Conservation (phyloP, 78 protist genomes). For the Chrysochromulina parva region DNA sequence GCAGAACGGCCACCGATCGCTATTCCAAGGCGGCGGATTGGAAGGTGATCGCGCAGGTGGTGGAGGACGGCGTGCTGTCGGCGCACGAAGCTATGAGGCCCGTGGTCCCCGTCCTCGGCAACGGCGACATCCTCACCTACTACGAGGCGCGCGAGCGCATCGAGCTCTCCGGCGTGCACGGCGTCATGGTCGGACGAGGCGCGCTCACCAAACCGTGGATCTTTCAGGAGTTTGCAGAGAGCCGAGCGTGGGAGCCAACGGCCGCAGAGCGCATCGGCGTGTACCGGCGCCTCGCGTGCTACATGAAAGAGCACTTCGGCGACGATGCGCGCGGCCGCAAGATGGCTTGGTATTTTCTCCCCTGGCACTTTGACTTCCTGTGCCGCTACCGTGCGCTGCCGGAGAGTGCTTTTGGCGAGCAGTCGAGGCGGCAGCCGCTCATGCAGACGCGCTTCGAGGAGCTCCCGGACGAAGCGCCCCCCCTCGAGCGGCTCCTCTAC, state of each 20-base stretch:
- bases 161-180: background rate
- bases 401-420: background rate
- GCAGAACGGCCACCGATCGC: conserved; percentile 76
- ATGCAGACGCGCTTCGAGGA: background rate
- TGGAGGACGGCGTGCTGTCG: background rate
- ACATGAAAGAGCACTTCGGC: conserved; percentile 13
- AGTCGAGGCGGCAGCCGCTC: background rate
- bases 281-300: background rate
- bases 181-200: background rate
- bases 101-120: conserved; percentile 26
- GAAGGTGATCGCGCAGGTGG: conserved; percentile 73
- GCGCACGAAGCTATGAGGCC: background rate
- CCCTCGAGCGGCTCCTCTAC: background rate
- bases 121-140: conserved; percentile 88
- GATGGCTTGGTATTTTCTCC: background rate
- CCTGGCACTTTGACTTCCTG: background rate
- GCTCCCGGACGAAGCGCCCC: background rate
- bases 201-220: conserved; percentile 99
- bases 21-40: conserved; percentile 91
- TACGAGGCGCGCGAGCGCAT: conserved; percentile 49
- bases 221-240: conserved; percentile 93
- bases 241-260: conserved; percentile 82
- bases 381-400: background rate
- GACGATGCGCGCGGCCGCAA: background rate
- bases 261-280: conserved; percentile 82